phyloP scores from a whole-genome alignment of 495 filamentous ascomycete species.

The Penicillium mononematosum region DNA sequence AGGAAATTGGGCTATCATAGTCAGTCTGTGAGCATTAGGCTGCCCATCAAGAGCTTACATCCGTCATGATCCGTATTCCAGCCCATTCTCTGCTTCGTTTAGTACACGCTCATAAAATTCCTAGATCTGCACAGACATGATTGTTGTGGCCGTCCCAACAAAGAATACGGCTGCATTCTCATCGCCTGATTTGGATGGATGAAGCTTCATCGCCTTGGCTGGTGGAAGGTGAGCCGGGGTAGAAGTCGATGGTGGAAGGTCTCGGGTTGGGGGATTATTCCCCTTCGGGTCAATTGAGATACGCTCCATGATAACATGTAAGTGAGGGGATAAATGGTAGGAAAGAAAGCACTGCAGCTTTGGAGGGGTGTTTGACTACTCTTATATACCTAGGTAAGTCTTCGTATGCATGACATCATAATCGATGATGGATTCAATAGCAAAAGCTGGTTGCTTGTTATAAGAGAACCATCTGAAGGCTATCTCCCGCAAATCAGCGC shows the following conservation, averaged over 20 bases:
- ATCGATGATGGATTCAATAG: neutral
- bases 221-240: conserved; percentile 27
- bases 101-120: neutral
- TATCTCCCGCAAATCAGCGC: no score
- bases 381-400: neutral
- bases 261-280: conserved; percentile 22
- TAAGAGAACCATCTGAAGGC: neutral
- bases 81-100: conserved; percentile 51
- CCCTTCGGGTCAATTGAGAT: conserved; percentile 9
- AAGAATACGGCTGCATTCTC: conserved; percentile 54
- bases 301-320: conserved; percentile 6
- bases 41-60: conserved; percentile 29
- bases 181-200: conserved; percentile 37
- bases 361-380: neutral
- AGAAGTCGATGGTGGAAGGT: conserved; percentile 17
- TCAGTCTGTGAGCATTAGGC: neutral
- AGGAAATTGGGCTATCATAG: conserved; percentile 60
- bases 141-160: conserved; percentile 65
- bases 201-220: conserved; percentile 41
- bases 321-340: neutral
- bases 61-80: conserved; percentile 63
- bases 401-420: conserved; percentile 11
- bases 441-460: no score
- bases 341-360: neutral
- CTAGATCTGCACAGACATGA: conserved; percentile 43